Evolutionary conservation across 331 rosid genomes (phyloP).

Genomic region (Malus hybrid): DNA sequence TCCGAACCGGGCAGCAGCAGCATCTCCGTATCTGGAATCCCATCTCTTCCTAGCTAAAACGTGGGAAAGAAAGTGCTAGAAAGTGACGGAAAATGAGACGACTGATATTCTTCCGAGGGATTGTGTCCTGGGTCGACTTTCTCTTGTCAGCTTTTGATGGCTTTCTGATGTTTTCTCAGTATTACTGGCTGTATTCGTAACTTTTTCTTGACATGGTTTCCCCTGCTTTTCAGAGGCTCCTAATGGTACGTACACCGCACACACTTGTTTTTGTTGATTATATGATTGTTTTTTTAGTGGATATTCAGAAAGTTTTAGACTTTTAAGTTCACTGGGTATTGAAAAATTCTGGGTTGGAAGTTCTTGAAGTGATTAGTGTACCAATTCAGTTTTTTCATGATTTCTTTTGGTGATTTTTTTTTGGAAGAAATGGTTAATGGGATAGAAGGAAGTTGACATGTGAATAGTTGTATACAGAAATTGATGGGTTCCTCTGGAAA

Average conservation of each 20-base stretch:
- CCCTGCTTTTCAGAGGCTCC: conserved; percentile 21
- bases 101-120: conserved; percentile 4
- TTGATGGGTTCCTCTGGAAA: not conserved
- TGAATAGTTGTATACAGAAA: not conserved
- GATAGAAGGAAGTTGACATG: not conserved
- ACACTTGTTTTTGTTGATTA: not conserved
- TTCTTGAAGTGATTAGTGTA: not conserved
- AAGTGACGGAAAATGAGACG: not conserved
- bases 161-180: conserved; percentile 30
- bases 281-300: not conserved
- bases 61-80: too few species aligned
- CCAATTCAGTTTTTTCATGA: not conserved
- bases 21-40: conserved; percentile 50
- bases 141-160: conserved; percentile 14
- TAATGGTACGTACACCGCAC: conserved; percentile 22
- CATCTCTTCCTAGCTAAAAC: conserved; percentile 2
- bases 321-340: not conserved
- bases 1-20: conserved; percentile 23
- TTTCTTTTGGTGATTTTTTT: not conserved
- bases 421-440: not conserved
- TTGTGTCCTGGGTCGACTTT: conserved; percentile 26
- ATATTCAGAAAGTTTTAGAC: not conserved
- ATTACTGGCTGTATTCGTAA: conserved; percentile 1
- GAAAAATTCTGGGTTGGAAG: not conserved
- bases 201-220: conserved; percentile 3